Conservation (phyloP, 257 asterid genomes). For the Thymus quinquecostatus region DNA sequence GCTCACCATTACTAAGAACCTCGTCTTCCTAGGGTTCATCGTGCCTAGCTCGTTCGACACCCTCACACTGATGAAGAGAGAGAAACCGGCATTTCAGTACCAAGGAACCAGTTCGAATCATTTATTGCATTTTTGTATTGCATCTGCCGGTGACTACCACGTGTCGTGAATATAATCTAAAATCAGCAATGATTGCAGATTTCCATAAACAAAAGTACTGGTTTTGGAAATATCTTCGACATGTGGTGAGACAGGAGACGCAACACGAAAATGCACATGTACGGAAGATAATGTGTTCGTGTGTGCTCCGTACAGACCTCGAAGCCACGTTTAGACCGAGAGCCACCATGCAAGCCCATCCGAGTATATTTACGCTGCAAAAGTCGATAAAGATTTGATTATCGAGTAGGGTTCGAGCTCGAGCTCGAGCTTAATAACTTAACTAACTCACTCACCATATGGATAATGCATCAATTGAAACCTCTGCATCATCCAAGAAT, state of each 20-base stretch:
- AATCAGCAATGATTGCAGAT: too few relatives aligned
- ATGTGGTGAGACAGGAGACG: too few relatives aligned
- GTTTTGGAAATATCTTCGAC: too few relatives aligned
- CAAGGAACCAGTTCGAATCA: too few relatives aligned
- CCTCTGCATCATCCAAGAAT: constrained; percentile 48
- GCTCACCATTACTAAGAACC: constrained; percentile 43
- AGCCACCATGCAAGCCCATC: constrained; percentile 51
- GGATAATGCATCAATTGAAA: constrained; percentile 57
- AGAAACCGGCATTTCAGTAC: background rate
- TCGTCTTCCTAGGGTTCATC: constrained; percentile 42
- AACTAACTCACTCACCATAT: constrained; percentile 43
- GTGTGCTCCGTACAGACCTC: constrained; percentile 34
- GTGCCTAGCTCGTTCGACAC: constrained; percentile 58
- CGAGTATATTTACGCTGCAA: constrained; percentile 48
- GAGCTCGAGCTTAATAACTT: too few relatives aligned
- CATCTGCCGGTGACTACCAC: too few relatives aligned
- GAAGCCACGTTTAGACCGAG: constrained; percentile 51
- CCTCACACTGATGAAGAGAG: constrained; percentile 43
- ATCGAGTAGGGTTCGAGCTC: too few relatives aligned
- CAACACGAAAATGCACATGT: too few relatives aligned
- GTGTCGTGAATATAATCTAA: too few relatives aligned
- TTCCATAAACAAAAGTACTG: too few relatives aligned
- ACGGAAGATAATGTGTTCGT: too few relatives aligned
- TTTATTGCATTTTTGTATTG: too few relatives aligned
- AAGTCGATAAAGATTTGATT: background rate